A percentile compares a stretch with the other conserved stretches of the same genome.
phyloP scores from a whole-genome alignment of 2,329 filamentous ascomycete genomes.

The Pseudocercospora musae region DNA sequence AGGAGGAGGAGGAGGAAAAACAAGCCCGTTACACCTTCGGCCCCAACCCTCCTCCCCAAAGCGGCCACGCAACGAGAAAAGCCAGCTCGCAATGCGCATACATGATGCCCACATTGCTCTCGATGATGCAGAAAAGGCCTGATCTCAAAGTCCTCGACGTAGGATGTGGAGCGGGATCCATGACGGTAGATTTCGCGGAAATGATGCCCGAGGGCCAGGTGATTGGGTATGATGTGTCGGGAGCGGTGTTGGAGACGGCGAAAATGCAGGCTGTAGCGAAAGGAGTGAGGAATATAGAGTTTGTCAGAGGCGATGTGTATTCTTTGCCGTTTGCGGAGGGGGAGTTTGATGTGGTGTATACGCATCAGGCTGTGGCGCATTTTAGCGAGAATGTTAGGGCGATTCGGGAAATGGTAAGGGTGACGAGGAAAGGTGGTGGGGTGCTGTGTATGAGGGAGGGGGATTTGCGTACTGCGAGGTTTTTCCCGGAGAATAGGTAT shows the following conservation, averaged over 20 bases:
- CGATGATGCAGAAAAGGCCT: conserved; percentile 8
- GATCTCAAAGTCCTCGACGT: conserved; percentile 38
- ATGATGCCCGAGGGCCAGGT: conserved; percentile 27
- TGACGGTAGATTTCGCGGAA: conserved; percentile 37
- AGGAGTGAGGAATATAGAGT: conserved; percentile 62
- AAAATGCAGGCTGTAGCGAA: conserved; percentile 29
- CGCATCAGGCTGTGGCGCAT: conserved; percentile 58
- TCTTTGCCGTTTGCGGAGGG: conserved; percentile 90
- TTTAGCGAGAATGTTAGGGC: conserved; percentile 45
- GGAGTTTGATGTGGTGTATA: conserved; percentile 76
- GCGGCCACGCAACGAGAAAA: not conserved
- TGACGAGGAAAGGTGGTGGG: conserved; percentile 10
- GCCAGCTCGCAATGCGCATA: conserved; percentile 12
- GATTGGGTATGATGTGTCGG: conserved; percentile 39
- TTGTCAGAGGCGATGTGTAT: conserved; percentile 95
- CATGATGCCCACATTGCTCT: conserved; percentile 12
- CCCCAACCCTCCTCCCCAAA: not conserved
- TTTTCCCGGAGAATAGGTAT: conserved; percentile 7
- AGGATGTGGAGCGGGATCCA: conserved; percentile 39
- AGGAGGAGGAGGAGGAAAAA: not conserved
- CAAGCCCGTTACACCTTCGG: not conserved
- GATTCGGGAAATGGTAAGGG: conserved; percentile 13
- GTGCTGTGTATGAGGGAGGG: conserved; percentile 24
- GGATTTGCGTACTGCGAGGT: conserved; percentile 18
- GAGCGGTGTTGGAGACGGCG: conserved; percentile 32